Conservation (phyloP, 768 basidiomycete species). For the Mycena vitilis region DNA sequence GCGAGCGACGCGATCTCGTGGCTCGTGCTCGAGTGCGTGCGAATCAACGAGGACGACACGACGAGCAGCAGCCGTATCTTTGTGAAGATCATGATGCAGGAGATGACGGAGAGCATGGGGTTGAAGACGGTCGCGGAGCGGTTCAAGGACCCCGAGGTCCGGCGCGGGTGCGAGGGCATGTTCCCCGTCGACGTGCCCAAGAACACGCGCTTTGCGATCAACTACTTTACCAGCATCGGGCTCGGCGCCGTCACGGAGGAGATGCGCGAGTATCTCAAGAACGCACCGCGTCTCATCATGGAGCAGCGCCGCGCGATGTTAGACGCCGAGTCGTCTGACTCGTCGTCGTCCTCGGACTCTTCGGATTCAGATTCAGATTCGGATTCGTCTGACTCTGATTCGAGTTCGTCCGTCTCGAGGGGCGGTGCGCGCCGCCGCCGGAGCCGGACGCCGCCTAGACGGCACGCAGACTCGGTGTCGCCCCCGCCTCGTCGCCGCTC, state of each 20-base stretch:
- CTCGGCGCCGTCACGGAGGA: conserved; percentile 92
- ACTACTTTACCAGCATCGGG: conserved; percentile 97
- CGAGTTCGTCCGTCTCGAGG: conserved; percentile 37
- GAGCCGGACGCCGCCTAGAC: conserved; percentile 11
- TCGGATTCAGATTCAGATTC: conserved; percentile 46
- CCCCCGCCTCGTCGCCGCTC: conserved; percentile 34
- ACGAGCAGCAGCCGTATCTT: conserved; percentile 97
- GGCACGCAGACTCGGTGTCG: conserved; percentile 18
- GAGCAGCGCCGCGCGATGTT: conserved; percentile 92
- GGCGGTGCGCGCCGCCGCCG: conserved; percentile 37
- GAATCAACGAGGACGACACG: conserved; percentile 97
- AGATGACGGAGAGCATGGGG: conserved; percentile 96
- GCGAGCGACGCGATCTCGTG: conserved; percentile 91
- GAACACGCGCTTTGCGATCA: conserved; percentile 96
- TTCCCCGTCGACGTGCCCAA: conserved; percentile 98
- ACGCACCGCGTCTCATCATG: conserved; percentile 92
- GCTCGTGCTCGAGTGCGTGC: conserved; percentile 85
- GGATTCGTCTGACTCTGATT: conserved; percentile 14
- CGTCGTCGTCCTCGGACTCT: conserved; percentile 50
- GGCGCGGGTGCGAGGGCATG: conserved; percentile 79
- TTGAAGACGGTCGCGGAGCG: conserved; percentile 87
- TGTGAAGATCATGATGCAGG: conserved; percentile 95
- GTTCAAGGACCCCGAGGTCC: conserved; percentile 90
- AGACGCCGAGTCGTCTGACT: conserved; percentile 66
- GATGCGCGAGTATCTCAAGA: conserved; percentile 98